Percentiles rank a stretch among this genome's conserved stretches.
Conservation (phyloP, 768 basidiomycete species). For the Tulasnella calospora region DNA sequence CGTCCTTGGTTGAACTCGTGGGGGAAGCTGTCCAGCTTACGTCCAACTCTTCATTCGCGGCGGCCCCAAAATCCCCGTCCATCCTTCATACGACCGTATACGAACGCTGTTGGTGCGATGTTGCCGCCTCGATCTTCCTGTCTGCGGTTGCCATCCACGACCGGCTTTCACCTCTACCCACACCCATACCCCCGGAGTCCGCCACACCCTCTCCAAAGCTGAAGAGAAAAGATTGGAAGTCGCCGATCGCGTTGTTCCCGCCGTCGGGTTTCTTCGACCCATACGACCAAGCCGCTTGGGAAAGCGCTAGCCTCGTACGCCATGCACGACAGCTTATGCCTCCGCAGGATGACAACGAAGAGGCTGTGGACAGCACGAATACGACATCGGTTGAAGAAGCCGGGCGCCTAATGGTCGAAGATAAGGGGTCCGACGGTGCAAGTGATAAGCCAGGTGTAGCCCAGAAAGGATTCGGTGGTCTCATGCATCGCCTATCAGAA, state of each 20-base stretch:
- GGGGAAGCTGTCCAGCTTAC: slow-evolving; percentile 42
- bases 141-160: slow-evolving; percentile 19
- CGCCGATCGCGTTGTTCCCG: neutral
- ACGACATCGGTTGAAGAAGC: neutral
- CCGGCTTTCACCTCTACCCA: neutral
- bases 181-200: neutral
- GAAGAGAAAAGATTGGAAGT: neutral
- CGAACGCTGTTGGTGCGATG: slow-evolving; percentile 85
- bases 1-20: neutral
- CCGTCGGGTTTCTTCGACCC: slow-evolving; percentile 56
- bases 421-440: neutral
- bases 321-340: slow-evolving; percentile 37
- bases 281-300: slow-evolving; percentile 73
- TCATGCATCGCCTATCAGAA: neutral
- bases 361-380: neutral
- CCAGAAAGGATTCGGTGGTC: neutral
- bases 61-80: neutral
- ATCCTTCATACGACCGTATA: slow-evolving; percentile 38
- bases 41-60: slow-evolving; percentile 37
- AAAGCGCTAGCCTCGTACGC: slow-evolving; percentile 50
- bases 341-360: neutral
- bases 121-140: slow-evolving; percentile 39
- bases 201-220: neutral
- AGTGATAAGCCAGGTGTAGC: neutral
- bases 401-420: neutral